These are phyloP conservation scores for Coelastrella sp. DNA, from an alignment of 139 green algal species.

Conservation along the genomic window DNA sequence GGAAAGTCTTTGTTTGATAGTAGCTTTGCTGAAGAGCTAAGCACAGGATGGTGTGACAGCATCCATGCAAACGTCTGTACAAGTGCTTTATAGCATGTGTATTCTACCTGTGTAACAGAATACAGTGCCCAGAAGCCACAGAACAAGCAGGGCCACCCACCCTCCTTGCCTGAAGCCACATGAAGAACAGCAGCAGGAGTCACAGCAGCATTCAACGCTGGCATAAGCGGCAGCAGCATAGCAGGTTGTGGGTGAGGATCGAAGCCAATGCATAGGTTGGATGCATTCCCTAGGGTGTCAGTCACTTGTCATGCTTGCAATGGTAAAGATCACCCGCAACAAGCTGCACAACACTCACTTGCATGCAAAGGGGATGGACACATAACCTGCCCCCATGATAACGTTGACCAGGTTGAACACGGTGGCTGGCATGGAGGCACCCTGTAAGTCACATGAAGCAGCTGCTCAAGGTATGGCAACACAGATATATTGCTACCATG, in stretches of 20 bases:
- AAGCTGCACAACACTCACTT: background rate
- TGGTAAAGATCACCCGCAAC: background rate
- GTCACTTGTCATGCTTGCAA: too few relatives aligned
- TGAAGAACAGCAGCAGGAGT: background rate
- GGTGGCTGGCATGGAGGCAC: constrained; percentile 22
- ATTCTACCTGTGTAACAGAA: constrained; percentile 60
- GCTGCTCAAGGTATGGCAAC: too few relatives aligned
- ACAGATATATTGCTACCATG: background rate
- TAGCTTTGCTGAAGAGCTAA: too few relatives aligned
- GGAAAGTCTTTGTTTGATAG: too few relatives aligned
- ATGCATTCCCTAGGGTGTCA: too few relatives aligned
- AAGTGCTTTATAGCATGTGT: too few relatives aligned
- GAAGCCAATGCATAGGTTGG: too few relatives aligned
- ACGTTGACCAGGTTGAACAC: constrained; percentile 49
- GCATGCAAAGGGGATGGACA: constrained; percentile 34
- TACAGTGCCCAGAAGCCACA: constrained; percentile 52
- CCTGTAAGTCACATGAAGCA: background rate
- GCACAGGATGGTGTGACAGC: too few relatives aligned
- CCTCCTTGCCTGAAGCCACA: constrained; percentile 40
- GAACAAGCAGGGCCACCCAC: constrained; percentile 54
- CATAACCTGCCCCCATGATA: constrained; percentile 49
- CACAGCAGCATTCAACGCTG: background rate
- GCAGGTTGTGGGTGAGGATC: too few relatives aligned
- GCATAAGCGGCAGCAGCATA: background rate
- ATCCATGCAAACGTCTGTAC: too few relatives aligned